Conservation (phyloP, 176 grass and related monocot genomes). For the Tillandsia leiboldiana region DNA sequence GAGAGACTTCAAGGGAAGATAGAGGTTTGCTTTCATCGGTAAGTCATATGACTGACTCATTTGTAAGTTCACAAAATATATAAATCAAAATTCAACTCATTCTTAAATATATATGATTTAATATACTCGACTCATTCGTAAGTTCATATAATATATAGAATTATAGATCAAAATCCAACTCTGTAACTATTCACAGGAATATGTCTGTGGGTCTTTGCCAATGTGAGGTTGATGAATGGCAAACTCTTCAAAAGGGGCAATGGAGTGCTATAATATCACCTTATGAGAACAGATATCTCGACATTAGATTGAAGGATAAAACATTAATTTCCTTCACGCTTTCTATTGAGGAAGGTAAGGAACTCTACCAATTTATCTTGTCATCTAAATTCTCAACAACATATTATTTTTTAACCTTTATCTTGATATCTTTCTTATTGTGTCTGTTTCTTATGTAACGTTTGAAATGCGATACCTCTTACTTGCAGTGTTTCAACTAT, state of each 20-base stretch:
- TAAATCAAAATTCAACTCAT: neutral
- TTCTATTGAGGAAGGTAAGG: constrained; percentile 68
- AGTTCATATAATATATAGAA: neutral
- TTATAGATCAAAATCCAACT: neutral
- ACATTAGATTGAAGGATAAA: constrained; percentile 64
- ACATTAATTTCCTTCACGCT: constrained; percentile 54
- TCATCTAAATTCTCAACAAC: neutral
- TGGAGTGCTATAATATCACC: constrained; percentile 71
- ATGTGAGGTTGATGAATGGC: constrained; percentile 57
- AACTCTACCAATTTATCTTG: constrained; percentile 2
- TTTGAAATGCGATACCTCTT: neutral
- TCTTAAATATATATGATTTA: neutral
- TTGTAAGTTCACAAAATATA: neutral
- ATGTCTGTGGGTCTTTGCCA: constrained; percentile 51
- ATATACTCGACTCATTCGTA: neutral
- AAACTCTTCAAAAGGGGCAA: constrained; percentile 45
- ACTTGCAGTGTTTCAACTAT: constrained; percentile 77
- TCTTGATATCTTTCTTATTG: neutral
- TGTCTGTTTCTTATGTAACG: neutral
- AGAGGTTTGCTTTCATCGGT: constrained; percentile 79
- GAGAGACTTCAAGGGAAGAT: constrained; percentile 62
- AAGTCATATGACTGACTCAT: constrained; percentile 16
- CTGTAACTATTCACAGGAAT: constrained; percentile 43
- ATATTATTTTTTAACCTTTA: neutral
- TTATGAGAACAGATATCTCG: constrained; percentile 64